Conservation (phyloP, 768 basidiomycete species). For the Gyrodon lividus region DNA sequence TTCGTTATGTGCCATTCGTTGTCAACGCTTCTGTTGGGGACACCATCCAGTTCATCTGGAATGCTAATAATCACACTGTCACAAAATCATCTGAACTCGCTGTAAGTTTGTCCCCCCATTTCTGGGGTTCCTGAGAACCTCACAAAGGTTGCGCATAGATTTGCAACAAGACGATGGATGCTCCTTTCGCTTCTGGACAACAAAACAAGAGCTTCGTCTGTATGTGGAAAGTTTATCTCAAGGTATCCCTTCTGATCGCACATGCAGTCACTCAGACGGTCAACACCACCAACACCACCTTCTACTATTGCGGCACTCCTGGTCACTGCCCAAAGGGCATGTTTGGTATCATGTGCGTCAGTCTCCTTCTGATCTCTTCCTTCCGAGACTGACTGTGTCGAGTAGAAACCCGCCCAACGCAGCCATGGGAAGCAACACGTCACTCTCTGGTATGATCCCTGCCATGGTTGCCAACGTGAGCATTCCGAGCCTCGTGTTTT, state of each 20-base stretch:
- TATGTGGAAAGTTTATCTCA: conserved; percentile 20
- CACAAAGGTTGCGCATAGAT: conserved; percentile 24
- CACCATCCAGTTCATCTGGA: conserved; percentile 75
- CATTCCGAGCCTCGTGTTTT: conserved; percentile 3
- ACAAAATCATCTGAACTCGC: conserved; percentile 69
- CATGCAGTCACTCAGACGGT: conserved; percentile 61
- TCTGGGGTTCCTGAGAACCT: background rate
- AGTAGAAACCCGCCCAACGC: conserved; percentile 57
- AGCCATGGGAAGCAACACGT: conserved; percentile 39
- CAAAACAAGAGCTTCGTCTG: conserved; percentile 66
- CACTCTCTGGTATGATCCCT: conserved; percentile 55
- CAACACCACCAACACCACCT: conserved; percentile 71
- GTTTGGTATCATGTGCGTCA: conserved; percentile 70
- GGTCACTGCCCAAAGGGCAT: conserved; percentile 80
- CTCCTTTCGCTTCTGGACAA: conserved; percentile 61
- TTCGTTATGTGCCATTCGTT: conserved; percentile 74
- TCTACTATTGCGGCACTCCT: conserved; percentile 72
- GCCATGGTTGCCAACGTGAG: conserved; percentile 45
- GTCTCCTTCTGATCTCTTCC: background rate
- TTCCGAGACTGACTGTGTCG: conserved; percentile 5
- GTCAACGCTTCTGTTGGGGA: conserved; percentile 76
- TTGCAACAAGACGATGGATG: conserved; percentile 70
- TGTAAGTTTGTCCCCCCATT: conserved; percentile 1
- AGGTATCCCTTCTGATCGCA: background rate
- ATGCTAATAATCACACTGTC: conserved; percentile 78